Conservation (phyloP, 495 filamentous ascomycete genomes). For the Talaromyces ruber region DNA sequence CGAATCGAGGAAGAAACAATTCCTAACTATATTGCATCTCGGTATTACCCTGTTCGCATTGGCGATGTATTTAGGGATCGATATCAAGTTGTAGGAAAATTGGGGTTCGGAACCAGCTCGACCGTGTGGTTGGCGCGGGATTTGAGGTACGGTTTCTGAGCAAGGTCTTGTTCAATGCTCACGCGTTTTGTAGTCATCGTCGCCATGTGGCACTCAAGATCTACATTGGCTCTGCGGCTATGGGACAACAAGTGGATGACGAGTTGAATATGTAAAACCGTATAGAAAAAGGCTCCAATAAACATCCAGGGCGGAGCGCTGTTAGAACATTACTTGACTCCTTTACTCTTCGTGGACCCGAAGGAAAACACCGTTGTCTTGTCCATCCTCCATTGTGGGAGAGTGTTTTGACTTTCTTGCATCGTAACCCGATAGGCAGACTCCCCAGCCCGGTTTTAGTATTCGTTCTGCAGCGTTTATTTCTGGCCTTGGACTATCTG, state of each 20-base stretch:
- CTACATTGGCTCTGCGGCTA: constrained; percentile 12
- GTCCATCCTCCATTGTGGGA: constrained; percentile 24
- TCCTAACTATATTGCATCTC: constrained; percentile 2
- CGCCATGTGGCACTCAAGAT: constrained; percentile 22
- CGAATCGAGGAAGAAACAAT: constrained; percentile 13
- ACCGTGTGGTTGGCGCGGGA: constrained; percentile 38
- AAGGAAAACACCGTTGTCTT: constrained; percentile 18
- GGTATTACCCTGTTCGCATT: constrained; percentile 9
- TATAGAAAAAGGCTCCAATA: constrained; percentile 13
- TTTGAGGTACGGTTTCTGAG: constrained; percentile 15
- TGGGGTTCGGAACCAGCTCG: constrained; percentile 36
- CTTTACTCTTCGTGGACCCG: constrained; percentile 19
- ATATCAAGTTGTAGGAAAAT: constrained; percentile 36
- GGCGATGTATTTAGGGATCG: constrained; percentile 27
- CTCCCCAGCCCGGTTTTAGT: constrained; percentile 20
- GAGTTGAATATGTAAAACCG: constrained; percentile 18
- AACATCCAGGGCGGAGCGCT: constrained; percentile 18
- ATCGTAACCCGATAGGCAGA: constrained; percentile 13
- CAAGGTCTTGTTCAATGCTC: constrained; percentile 18
- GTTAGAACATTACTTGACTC: constrained; percentile 21
- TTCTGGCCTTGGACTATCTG: constrained; percentile 30
- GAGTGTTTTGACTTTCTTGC: constrained; percentile 21
- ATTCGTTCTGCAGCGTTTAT: constrained; percentile 17
- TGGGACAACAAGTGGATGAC: constrained; percentile 14
- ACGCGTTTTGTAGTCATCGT: constrained; percentile 17